A percentile compares a stretch with the other conserved stretches of the same genome.
phyloP scores from a whole-genome alignment of 2,329 filamentous ascomycete species.

The Calonectria hawksworthii region DNA sequence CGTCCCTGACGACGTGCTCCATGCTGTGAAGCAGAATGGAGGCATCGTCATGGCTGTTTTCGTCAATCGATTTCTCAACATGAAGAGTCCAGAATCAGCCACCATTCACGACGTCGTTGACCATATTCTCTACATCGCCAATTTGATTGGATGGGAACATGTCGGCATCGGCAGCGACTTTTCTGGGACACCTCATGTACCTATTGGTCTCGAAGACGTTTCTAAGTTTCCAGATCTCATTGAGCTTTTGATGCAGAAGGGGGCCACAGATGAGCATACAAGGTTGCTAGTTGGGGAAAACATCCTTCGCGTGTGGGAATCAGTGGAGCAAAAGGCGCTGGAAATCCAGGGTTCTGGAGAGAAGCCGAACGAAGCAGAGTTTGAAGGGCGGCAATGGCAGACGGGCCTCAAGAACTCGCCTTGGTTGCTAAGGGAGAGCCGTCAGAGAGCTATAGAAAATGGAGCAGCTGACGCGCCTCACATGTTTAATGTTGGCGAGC shows the following conservation, averaged over 20 bases:
- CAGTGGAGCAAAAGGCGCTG: slow-evolving; percentile 44
- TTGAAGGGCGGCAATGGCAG: slow-evolving; percentile 45
- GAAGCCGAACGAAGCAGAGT: slow-evolving; percentile 48
- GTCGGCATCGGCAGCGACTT: slow-evolving; percentile 56
- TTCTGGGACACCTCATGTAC: slow-evolving; percentile 48
- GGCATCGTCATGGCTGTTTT: slow-evolving; percentile 58
- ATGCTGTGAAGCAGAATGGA: slow-evolving; percentile 50
- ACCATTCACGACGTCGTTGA: slow-evolving; percentile 54
- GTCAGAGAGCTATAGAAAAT: slow-evolving; percentile 30
- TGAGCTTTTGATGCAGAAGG: slow-evolving; percentile 46
- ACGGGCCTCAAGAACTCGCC: slow-evolving; percentile 43
- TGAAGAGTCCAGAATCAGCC: slow-evolving; percentile 48
- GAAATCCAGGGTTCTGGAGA: slow-evolving; percentile 40
- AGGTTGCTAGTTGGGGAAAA: slow-evolving; percentile 36
- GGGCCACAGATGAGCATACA: slow-evolving; percentile 48
- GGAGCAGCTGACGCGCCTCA: slow-evolving; percentile 15
- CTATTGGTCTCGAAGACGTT: slow-evolving; percentile 50
- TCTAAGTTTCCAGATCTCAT: slow-evolving; percentile 52
- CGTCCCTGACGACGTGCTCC: slow-evolving; percentile 57
- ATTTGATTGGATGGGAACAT: slow-evolving; percentile 51
- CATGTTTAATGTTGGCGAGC: background rate
- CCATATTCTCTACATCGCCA: slow-evolving; percentile 48
- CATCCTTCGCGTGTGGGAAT: slow-evolving; percentile 40
- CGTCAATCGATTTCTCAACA: slow-evolving; percentile 51
- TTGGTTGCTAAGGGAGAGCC: slow-evolving; percentile 41